Evolutionary conservation across 805 yeast species (phyloP).

Genomic region (Cephaloascus fragrans): DNA sequence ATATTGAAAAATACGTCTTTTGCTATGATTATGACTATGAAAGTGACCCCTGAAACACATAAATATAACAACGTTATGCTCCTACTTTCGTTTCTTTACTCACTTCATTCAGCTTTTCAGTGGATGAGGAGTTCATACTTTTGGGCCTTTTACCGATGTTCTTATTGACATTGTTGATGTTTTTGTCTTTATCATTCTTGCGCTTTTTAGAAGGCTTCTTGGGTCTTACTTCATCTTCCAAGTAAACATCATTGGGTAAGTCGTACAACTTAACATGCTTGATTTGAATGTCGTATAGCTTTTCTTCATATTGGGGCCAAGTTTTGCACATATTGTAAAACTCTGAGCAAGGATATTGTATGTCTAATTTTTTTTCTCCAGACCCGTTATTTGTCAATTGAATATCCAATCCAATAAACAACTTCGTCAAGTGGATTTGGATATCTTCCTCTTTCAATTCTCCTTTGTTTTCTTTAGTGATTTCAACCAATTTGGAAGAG

Average conservation of each 20-base stretch:
- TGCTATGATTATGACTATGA: no score
- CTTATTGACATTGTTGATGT: no score
- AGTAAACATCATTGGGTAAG: constrained; percentile 77
- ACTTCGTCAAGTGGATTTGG: constrained; percentile 54
- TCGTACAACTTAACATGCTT: constrained; percentile 71
- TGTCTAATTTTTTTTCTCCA: constrained; percentile 60
- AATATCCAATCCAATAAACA: constrained; percentile 71
- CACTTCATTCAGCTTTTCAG: neutral
- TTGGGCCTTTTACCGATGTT: constrained; percentile 11
- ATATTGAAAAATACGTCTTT: no score
- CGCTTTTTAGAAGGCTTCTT: constrained; percentile 37
- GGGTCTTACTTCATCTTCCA: constrained; percentile 72
- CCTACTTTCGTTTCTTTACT: neutral
- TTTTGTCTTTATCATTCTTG: constrained; percentile 6
- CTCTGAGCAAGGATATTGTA: constrained; percentile 84
- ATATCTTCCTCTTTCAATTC: constrained; percentile 17
- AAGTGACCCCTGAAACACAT: no score
- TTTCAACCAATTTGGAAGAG: constrained; percentile 18
- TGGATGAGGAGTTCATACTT: neutral
- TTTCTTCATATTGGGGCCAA: constrained; percentile 59
- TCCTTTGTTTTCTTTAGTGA: constrained; percentile 24
- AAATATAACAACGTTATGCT: no score
- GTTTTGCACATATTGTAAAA: constrained; percentile 73
- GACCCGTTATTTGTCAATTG: constrained; percentile 31
- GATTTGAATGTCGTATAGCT: constrained; percentile 49